Evolutionary conservation across 768 basidiomycete genomes (phyloP).

Genomic region (Leccinum aurantiacum): DNA sequence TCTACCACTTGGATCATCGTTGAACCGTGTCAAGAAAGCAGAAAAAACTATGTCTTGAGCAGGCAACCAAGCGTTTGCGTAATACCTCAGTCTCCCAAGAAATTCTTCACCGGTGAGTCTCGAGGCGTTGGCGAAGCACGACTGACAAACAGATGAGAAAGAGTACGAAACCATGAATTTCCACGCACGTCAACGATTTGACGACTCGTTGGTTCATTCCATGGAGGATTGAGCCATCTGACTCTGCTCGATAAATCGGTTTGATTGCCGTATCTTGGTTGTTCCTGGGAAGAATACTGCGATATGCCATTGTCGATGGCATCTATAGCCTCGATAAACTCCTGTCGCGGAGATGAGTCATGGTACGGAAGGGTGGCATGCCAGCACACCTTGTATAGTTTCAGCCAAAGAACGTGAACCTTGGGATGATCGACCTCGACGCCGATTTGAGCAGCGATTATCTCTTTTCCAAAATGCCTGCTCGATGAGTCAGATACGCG

Average conservation of each 20-base stretch:
- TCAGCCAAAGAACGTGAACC: slow-evolving; percentile 78
- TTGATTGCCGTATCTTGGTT: slow-evolving; percentile 68
- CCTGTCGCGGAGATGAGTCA: slow-evolving; percentile 41
- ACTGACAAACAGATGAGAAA: slow-evolving; percentile 40
- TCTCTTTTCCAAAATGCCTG: slow-evolving; percentile 87
- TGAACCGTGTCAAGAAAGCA: slow-evolving; percentile 53
- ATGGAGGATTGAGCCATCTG: slow-evolving; percentile 80
- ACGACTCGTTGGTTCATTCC: slow-evolving; percentile 82
- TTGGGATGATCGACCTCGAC: slow-evolving; percentile 55
- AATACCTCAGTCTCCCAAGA: slow-evolving; percentile 72
- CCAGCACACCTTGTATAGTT: slow-evolving; percentile 71
- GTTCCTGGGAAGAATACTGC: slow-evolving; percentile 67
- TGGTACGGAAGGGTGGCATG: not conserved
- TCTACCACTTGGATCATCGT: slow-evolving; percentile 67
- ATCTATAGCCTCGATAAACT: slow-evolving; percentile 93
- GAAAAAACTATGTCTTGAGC: slow-evolving; percentile 77
- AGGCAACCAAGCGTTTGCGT: slow-evolving; percentile 88
- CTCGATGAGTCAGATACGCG: slow-evolving; percentile 3
- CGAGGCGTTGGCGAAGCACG: slow-evolving; percentile 77
- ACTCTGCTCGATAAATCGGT: slow-evolving; percentile 89
- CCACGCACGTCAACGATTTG: slow-evolving; percentile 67
- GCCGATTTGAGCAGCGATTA: slow-evolving; percentile 65
- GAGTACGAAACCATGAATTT: slow-evolving; percentile 2
- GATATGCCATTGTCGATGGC: slow-evolving; percentile 94
- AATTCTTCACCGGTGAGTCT: slow-evolving; percentile 85